phyloP scores from a whole-genome alignment of 192 early-diverging fungal species.

The Chytriomyces hyalinus region DNA sequence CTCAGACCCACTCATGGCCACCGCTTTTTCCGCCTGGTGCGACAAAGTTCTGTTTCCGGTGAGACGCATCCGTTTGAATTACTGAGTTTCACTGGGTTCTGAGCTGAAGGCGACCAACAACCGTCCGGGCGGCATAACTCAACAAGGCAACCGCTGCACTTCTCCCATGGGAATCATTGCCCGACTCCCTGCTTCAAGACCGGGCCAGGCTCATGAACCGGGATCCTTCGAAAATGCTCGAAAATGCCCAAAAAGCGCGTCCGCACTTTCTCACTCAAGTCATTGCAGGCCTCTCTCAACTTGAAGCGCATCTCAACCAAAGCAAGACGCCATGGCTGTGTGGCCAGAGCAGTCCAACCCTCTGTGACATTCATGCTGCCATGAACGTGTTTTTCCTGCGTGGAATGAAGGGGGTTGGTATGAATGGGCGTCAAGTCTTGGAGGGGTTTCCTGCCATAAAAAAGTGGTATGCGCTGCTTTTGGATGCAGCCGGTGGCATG shows the following conservation, averaged over 20 bases:
- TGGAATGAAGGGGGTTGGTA: not conserved
- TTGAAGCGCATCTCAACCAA: not conserved
- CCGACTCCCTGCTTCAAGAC: not conserved
- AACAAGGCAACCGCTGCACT: not conserved
- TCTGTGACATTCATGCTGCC: not conserved
- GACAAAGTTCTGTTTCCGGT: slow-evolving; percentile 7
- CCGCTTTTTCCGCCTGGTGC: not conserved
- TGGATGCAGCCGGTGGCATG: not conserved
- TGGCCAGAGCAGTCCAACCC: not conserved
- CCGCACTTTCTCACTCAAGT: not conserved
- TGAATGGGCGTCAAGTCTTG: not conserved
- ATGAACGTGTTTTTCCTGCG: not conserved
- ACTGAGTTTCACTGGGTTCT: no score
- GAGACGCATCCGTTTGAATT: not conserved
- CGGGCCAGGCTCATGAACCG: not conserved
- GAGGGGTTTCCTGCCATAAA: not conserved
- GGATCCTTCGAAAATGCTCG: not conserved
- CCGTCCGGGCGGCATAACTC: not conserved
- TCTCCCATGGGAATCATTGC: not conserved
- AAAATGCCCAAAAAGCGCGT: not conserved
- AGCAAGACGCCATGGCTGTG: not conserved
- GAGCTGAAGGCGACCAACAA: not conserved
- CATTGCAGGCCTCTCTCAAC: not conserved
- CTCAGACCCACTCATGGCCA: not conserved
- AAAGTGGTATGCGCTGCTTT: not conserved